A percentile compares a stretch with the other conserved stretches of the same genome.
phyloP scores from a whole-genome alignment of 1,284 basidiomycete species.

The Ceratobasidium sp. region DNA sequence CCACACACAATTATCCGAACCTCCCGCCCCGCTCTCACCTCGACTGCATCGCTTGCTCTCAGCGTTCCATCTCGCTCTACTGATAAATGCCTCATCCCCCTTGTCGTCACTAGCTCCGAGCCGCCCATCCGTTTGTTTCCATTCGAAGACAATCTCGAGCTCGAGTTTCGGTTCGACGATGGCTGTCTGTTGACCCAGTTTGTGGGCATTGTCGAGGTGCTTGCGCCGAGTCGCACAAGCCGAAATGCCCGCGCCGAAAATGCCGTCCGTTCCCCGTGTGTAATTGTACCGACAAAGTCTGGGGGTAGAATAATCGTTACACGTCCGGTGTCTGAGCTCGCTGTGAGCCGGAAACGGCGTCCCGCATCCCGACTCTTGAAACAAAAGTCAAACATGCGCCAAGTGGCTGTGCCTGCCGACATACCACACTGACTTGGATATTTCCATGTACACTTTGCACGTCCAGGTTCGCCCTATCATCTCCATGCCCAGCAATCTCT shows the following conservation, averaged over 20 bases:
- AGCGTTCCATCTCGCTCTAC: constrained; percentile 33
- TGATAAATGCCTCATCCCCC: constrained; percentile 31
- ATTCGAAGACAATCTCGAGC: neutral
- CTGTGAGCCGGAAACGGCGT: constrained; percentile 29
- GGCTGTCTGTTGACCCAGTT: constrained; percentile 31
- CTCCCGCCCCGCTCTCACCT: constrained; percentile 15
- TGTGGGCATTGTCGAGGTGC: constrained; percentile 4
- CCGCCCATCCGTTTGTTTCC: neutral
- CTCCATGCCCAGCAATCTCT: neutral
- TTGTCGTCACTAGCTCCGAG: constrained; percentile 16
- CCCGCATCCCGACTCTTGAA: constrained; percentile 20
- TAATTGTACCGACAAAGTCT: constrained; percentile 33
- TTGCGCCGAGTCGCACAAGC: constrained; percentile 27
- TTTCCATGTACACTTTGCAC: constrained; percentile 23
- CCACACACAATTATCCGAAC: constrained; percentile 28
- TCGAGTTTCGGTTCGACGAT: neutral
- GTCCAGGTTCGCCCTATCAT: constrained; percentile 29
- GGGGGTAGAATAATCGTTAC: constrained; percentile 19
- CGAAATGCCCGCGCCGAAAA: constrained; percentile 34
- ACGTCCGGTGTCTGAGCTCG: constrained; percentile 19
- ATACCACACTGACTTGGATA: constrained; percentile 16
- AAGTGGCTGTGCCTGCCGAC: neutral
- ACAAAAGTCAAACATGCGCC: neutral
- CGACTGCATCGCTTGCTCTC: constrained; percentile 27
- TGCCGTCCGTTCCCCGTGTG: constrained; percentile 24